A percentile compares a stretch with the other conserved stretches of the same genome.
Evolutionary conservation across 2,329 filamentous ascomycete genomes (phyloP).

Genomic region (Corynespora cassiicola): DNA sequence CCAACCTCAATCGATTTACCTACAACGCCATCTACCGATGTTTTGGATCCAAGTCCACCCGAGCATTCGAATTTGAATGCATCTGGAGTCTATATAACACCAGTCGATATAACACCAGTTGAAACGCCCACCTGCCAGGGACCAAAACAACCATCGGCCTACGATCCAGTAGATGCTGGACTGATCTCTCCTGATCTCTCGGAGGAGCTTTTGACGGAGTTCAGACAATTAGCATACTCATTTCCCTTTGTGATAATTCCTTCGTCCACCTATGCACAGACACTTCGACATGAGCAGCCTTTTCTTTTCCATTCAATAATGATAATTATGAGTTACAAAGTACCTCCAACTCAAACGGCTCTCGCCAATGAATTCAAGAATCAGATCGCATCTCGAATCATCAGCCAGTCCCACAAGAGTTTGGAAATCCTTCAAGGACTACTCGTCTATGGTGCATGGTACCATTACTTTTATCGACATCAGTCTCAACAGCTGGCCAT

Average conservation of each 20-base stretch:
- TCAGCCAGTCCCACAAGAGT: slow-evolving; percentile 38
- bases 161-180: slow-evolving; percentile 26
- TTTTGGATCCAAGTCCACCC: too few relatives aligned
- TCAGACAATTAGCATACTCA: slow-evolving; percentile 16
- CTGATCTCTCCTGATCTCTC: slow-evolving; percentile 17
- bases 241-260: slow-evolving; percentile 34
- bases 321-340: slow-evolving; percentile 27
- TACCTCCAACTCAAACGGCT: slow-evolving; percentile 26
- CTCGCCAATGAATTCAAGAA: slow-evolving; percentile 34
- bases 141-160: slow-evolving; percentile 3
- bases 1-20: neutral
- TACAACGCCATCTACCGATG: neutral
- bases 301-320: slow-evolving; percentile 46
- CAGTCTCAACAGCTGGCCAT: slow-evolving; percentile 38
- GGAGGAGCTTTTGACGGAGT: slow-evolving; percentile 18
- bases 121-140: neutral
- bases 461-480: slow-evolving; percentile 36
- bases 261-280: slow-evolving; percentile 7
- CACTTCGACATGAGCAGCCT: slow-evolving; percentile 29
- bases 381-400: slow-evolving; percentile 36
- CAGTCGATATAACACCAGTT: too few relatives aligned
- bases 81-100: neutral
- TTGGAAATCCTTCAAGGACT: slow-evolving; percentile 51
- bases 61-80: too few relatives aligned
- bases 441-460: slow-evolving; percentile 47